phyloP scores from a whole-genome alignment of 768 basidiomycete species.

The Collybia nuda region DNA sequence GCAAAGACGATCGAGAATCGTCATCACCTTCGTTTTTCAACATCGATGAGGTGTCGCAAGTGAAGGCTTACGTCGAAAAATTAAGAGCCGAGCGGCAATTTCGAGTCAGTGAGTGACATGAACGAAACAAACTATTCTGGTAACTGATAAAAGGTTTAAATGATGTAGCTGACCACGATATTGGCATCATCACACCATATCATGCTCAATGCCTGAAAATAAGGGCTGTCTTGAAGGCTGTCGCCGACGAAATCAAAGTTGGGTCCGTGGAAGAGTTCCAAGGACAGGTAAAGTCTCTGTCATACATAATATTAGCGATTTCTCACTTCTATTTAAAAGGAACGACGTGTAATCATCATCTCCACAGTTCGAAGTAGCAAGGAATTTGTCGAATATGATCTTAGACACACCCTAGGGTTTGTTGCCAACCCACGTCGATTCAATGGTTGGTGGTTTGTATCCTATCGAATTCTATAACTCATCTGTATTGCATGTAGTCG shows the following conservation, averaged over 20 bases:
- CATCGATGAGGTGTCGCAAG: slow-evolving; percentile 53
- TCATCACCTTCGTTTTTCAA: slow-evolving; percentile 75
- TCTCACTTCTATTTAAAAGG: slow-evolving; percentile 39
- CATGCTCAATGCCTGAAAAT: slow-evolving; percentile 62
- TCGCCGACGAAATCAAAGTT: slow-evolving; percentile 45
- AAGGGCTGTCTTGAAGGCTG: slow-evolving; percentile 30
- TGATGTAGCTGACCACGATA: slow-evolving; percentile 41
- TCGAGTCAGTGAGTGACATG: slow-evolving; percentile 38
- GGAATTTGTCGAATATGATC: slow-evolving; percentile 48
- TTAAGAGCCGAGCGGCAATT: slow-evolving; percentile 32
- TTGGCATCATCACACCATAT: slow-evolving; percentile 73
- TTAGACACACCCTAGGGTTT: slow-evolving; percentile 57
- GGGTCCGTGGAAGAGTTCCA: slow-evolving; percentile 73
- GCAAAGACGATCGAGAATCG: slow-evolving; percentile 66
- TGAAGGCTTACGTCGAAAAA: slow-evolving; percentile 47
- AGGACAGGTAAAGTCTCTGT: slow-evolving; percentile 45
- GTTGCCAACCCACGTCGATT: slow-evolving; percentile 55
- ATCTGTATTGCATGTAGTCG: slow-evolving; percentile 37
- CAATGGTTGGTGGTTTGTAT: slow-evolving; percentile 44
- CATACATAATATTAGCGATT: slow-evolving; percentile 14
- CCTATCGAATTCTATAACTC: neutral
- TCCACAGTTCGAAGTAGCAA: slow-evolving; percentile 58
- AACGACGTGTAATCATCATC: slow-evolving; percentile 56
- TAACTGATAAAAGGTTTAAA: neutral
- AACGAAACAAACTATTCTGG: slow-evolving; percentile 1